Percentiles rank a stretch among this genome's conserved stretches.
These are phyloP conservation scores for Saturnispora dispora DNA, from an alignment of 805 yeast genomes.

Conservation along the genomic window DNA sequence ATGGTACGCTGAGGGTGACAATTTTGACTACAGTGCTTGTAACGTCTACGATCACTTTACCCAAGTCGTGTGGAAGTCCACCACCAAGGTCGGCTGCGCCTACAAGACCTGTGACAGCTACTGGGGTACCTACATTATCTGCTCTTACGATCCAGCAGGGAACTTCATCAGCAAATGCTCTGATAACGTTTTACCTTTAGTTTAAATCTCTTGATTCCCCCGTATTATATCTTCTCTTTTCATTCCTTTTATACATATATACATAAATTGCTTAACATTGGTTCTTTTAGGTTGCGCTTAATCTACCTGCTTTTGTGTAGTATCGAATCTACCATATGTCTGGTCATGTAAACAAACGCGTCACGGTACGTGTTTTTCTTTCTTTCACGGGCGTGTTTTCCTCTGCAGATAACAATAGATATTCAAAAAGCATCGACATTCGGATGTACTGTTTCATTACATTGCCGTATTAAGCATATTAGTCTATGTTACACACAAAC, in stretches of 20 bases:
- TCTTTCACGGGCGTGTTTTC: not conserved
- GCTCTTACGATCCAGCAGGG: conserved; percentile 75
- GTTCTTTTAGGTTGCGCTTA: not conserved
- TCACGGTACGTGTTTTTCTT: not conserved
- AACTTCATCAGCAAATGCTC: conserved; percentile 45
- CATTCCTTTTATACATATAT: not conserved
- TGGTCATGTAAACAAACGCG: not conserved
- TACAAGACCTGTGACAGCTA: conserved; percentile 35
- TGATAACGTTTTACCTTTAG: conserved; percentile 27
- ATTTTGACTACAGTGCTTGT: conserved; percentile 45
- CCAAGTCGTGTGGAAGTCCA: conserved; percentile 60
- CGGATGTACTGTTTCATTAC: too few species aligned
- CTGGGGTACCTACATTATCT: conserved; percentile 56
- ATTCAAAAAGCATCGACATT: too few species aligned
- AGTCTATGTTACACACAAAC: not conserved
- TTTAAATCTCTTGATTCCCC: conserved; percentile 3
- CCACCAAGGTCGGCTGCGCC: conserved; percentile 62
- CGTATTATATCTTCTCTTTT: not conserved
- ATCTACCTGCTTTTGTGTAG: too few species aligned
- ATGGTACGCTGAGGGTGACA: conserved; percentile 61
- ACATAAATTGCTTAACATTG: not conserved
- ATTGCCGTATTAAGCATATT: not conserved
- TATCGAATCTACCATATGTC: too few species aligned
- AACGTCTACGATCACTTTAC: conserved; percentile 57
- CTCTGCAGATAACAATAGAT: not conserved